Base-by-base conservation (phyloP, 2,329 filamentous ascomycete genomes). In the Diplodia mutila region DNA sequence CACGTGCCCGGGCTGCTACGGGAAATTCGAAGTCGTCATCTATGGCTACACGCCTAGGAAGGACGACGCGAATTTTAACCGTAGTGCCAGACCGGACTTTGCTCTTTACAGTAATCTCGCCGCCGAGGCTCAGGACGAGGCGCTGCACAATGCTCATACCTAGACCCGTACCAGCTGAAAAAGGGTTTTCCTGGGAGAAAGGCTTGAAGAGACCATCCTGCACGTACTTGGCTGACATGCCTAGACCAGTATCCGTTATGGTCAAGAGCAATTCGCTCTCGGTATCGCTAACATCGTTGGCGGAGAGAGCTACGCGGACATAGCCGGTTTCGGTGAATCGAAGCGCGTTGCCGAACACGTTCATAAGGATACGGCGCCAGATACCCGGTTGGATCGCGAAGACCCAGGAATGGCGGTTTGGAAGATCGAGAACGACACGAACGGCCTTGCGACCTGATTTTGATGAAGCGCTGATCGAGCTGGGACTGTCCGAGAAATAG, bases 311-410 rank as follows among this genome's bases (percentile, higher is more conserved):
- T 18, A 54, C 29, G 3, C n/a, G 32, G n/a, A 65, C 23, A 12
- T 55, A 55, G 8, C 63, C 63, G 1, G 23, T 4, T 3, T 39
- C 5, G 0, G 86, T 89, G 68, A 88, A 90, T 73, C 89, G 89
- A 72, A 89, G 79, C 0, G 87, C 83, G 71, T 89, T 89, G 11
- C 85, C 85, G 52, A 89, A 85, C 0, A 89, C 71, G 67, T 89
- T 89, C 86, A 89, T 88, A 55, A 89, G 80, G 55, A 89, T 84
- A 4, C 86, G 80, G 14, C 80, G 49, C 52, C 67, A 76, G 2
- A 82, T 83, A 0, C 87, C 87, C 0, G 85, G 82, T 59, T 88
- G 84, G 2, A 85, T 83, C 5, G 82, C 78, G 71, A 87, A 88
- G 0, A 78, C 75, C 86, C 87, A 89, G 2, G 21, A 27, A 1